These are phyloP conservation scores for Boletales sp. DNA, from an alignment of 768 basidiomycete genomes.

Conservation along the genomic window DNA sequence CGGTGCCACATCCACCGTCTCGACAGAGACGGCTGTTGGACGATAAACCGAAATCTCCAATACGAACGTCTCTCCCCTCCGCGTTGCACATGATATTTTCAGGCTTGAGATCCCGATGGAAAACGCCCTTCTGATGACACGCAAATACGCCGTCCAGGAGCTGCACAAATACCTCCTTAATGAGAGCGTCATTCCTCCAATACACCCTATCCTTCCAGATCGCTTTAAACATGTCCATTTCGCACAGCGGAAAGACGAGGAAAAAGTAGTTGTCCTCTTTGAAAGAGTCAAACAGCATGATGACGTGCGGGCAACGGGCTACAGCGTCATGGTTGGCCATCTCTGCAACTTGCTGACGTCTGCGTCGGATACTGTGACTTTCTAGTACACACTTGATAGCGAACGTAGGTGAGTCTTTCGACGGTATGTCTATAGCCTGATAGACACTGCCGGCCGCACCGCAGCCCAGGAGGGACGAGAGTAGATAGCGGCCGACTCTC, in stretches of 20 bases:
- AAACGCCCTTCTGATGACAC: conserved; percentile 68
- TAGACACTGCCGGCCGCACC: conserved; percentile 82
- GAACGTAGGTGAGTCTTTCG: conserved; percentile 39
- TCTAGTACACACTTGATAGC: conserved; percentile 76
- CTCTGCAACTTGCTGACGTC: conserved; percentile 64
- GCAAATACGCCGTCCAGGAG: conserved; percentile 74
- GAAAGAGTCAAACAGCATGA: conserved; percentile 61
- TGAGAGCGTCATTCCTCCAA: conserved; percentile 54
- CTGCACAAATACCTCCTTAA: conserved; percentile 67
- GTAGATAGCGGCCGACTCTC: conserved; percentile 55
- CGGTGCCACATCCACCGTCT: conserved; percentile 59
- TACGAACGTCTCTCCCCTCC: conserved; percentile 49
- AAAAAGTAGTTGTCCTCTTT: conserved; percentile 58
- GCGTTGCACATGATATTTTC: conserved; percentile 70
- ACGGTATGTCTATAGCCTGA: conserved; percentile 54
- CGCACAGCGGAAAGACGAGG: conserved; percentile 58
- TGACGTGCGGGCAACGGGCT: conserved; percentile 47
- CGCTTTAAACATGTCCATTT: conserved; percentile 62
- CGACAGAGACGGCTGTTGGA: conserved; percentile 40
- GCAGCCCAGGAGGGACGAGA: conserved; percentile 61
- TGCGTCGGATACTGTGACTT: conserved; percentile 46
- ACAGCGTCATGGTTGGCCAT: conserved; percentile 51
- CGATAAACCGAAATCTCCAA: conserved; percentile 79
- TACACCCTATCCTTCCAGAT: conserved; percentile 50
- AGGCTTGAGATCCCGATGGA: conserved; percentile 85